Evolutionary conservation across 495 filamentous ascomycete species (phyloP), one percentile per base, ranked within the genome.

Genomic region (Cenococcum geophilum): DNA sequence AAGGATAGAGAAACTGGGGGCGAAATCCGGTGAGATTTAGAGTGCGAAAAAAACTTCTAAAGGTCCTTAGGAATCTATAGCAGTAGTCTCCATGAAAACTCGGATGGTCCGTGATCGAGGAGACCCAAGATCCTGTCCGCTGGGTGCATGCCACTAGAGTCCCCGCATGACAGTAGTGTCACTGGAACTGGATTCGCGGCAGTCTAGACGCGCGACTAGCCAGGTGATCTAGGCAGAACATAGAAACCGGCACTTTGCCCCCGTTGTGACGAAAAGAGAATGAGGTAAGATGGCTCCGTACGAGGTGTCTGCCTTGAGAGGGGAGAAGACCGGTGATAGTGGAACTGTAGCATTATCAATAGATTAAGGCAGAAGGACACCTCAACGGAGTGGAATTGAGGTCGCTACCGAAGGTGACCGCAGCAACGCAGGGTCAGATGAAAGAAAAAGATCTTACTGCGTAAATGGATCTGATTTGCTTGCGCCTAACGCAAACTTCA

Each of bases 281-380:
- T 55, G 59, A 61, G 59, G 63, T 65, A 42, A 62, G 55, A 62
- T 23, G 56, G 32, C 8, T 20, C 25, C 1, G 20, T 8, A 4
- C 11, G 11, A 12, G 32, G 55, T 40, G 55, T 63, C 64, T 60
- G 60, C 60, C 60, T 63, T 53, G 64, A 63, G 50, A 25, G 23
- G 23, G 21, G 1, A 48, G 35, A 27, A 62, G 55, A 62, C 64
- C 64, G 64, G 64, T 63, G 60, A 67, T 60, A 16, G 64, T 58
- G 63, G 58, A 50, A 61, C 35, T 18, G 32, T 37, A 35, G 25
- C 14, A n/a, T n/a, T n/a, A n/a, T n/a, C n/a, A 12, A 12, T 27
- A 45, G 27, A 34, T 25, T 9, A 45, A 49, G 37, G 40, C 18
- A 18, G 32, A 42, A 53, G 53, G 47, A 42, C 57, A n/a, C 52